Evolutionary conservation across 202 grass and related monocot genomes (phyloP), one percentile per base, ranked within the genome.

Genomic region (Musa balbisiana): DNA sequence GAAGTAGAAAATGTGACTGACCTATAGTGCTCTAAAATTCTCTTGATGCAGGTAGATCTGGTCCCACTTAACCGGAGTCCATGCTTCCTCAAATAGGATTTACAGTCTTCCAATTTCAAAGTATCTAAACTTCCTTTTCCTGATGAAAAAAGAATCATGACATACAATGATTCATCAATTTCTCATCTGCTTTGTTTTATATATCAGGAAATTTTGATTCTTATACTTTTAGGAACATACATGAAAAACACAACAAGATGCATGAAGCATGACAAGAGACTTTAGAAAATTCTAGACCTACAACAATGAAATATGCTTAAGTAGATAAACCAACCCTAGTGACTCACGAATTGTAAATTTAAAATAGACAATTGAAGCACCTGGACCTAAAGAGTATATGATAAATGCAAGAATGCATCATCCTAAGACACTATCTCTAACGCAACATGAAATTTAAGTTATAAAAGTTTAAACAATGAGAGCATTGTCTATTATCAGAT

Each of bases 11-110:
- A 27, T 55, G 11, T 51, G 75, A 86, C 67, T 68, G 69, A 92
- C 90, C 90, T 93, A 64, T 78, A 87, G 56, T 90, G 85, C 66
- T 89, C 83, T 52, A 84, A 24, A 84, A 90, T 93, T 80, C 90
- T 83, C 67, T 87, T 87, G 27, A 84, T 52, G 11, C 87, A 90
- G 68, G 75, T 84, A 51, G 58, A 13, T 73, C 81, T 80, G 26
- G 75, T 81, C 55, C 90, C 87, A 71, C 79, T 81, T 78, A 87
- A 74, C 58, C 78, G 87, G 75, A 93, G 90, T 52, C 78, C 75
- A 59, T 80, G 80, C 56, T 87, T 90, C 79, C 80, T 87, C 55
- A 90, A 75, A 82, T 93, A 93, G 2, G 81, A 69, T 71, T 93
- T 93, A 83, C 81, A 90, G 19, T 93, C 85, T 24, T 72, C 87